Conservation (phyloP, 768 basidiomycete genomes). For the Lentinula raphanica region DNA sequence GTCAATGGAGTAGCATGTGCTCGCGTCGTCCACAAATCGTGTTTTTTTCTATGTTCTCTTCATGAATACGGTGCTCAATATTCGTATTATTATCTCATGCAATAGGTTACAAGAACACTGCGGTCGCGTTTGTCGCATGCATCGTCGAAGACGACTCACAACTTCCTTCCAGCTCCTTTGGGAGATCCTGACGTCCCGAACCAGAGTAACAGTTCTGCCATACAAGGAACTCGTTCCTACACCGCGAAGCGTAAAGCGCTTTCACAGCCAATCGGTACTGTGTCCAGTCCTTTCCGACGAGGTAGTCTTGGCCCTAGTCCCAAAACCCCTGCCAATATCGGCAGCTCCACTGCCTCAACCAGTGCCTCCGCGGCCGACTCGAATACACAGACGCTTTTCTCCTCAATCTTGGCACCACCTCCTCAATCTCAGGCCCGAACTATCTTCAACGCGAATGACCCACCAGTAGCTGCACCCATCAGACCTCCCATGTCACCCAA, state of each 20-base stretch:
- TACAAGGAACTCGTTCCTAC: constrained; percentile 16
- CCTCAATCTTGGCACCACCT: constrained; percentile 74
- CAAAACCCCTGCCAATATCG: constrained; percentile 31
- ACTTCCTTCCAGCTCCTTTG: constrained; percentile 58
- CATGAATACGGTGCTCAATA: constrained; percentile 28
- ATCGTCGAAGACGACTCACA: constrained; percentile 77
- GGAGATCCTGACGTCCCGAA: constrained; percentile 68
- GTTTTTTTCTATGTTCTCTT: constrained; percentile 3
- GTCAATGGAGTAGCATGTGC: background rate
- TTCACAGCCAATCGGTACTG: constrained; percentile 35
- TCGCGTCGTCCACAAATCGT: background rate
- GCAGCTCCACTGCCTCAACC: constrained; percentile 11
- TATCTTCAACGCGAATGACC: constrained; percentile 69
- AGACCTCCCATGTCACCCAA: constrained; percentile 42
- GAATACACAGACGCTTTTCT: constrained; percentile 58
- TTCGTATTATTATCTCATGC: constrained; percentile 24
- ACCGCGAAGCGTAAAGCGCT: constrained; percentile 21
- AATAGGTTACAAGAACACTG: constrained; percentile 74
- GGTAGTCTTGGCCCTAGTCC: constrained; percentile 38
- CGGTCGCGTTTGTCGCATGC: constrained; percentile 80
- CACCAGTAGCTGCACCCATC: constrained; percentile 53
- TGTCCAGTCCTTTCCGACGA: constrained; percentile 25
- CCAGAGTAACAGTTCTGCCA: constrained; percentile 22
- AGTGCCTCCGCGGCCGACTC: constrained; percentile 24
- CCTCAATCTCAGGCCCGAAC: constrained; percentile 72